phyloP scores from a whole-genome alignment of 2,329 filamentous ascomycete species.

The Fusarium camptoceras region DNA sequence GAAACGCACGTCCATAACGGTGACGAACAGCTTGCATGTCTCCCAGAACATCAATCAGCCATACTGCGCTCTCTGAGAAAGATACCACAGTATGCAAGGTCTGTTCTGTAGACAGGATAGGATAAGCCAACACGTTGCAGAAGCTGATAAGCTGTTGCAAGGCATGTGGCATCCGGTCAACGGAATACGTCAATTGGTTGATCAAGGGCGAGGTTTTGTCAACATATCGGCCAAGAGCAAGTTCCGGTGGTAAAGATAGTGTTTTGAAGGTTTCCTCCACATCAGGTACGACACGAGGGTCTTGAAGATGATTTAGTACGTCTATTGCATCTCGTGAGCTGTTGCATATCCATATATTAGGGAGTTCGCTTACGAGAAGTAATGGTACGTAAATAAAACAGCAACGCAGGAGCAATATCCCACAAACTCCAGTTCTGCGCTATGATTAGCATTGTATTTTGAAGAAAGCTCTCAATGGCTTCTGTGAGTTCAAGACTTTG shows the following conservation, averaged over 20 bases:
- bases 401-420: constrained; percentile 58
- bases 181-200: constrained; percentile 53
- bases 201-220: constrained; percentile 40
- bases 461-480: constrained; percentile 66
- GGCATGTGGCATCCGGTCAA: constrained; percentile 57
- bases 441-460: constrained; percentile 60
- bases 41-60: constrained; percentile 63
- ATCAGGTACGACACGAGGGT: constrained; percentile 44
- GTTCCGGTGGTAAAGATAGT: constrained; percentile 55
- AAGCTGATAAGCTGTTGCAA: constrained; percentile 60
- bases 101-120: constrained; percentile 51
- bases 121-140: constrained; percentile 57
- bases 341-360: background rate
- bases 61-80: constrained; percentile 58
- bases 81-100: constrained; percentile 49
- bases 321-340: constrained; percentile 40
- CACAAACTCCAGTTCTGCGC: constrained; percentile 61
- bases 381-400: constrained; percentile 61
- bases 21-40: constrained; percentile 56
- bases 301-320: constrained; percentile 52
- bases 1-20: constrained; percentile 51
- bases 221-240: constrained; percentile 54
- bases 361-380: constrained; percentile 56
- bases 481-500: constrained; percentile 60
- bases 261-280: constrained; percentile 45